Evolutionary conservation across 2,329 filamentous ascomycete genomes (phyloP), one percentile per base, ranked within the genome.

Genomic region (Alternaria atra): DNA sequence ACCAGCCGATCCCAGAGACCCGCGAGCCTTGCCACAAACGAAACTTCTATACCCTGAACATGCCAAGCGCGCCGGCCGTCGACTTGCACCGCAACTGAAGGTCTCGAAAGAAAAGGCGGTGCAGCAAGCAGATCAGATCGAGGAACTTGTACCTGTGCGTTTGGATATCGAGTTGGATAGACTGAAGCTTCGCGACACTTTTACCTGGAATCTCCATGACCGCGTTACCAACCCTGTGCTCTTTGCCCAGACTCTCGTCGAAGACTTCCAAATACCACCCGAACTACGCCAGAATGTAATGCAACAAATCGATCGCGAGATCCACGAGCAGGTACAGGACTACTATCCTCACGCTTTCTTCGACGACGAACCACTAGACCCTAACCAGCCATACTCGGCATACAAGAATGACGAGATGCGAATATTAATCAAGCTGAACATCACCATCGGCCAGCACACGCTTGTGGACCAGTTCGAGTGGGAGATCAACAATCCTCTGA

Each of bases 381-480:
- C 93, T 2, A 91, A 95, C 74, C 84, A 96, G 12, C 94, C 94
- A 0, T 98, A 98, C 76, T 90, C 87, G 39, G 94, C 95, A 6
- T 97, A 97, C 83, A 98, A 98, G 80, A 97, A 99, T 75, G 95
- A 99, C 76, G 95, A 99, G 82, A 97, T 99, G 94, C 91, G 95
- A 52, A 91, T 99, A 69, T 83, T 97, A 43, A 89, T 99, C 80
- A 98, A 97, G 80, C 85, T 99, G 52, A 97, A 98, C 80, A 97
- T 99, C 73, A 98, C 95, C 6, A 97, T 99, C 74, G 95, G 94
- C 40, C 91, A 92, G 65, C 92, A 97, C 74, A 98, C 94, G 0
- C 84, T 99, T 27, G 90, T 97, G 35, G 95, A 99, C 73, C 95
- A 98, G 77, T 98, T 99, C 64, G 95, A 99, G 80, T 99, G 95